Evolutionary conservation across 2,329 filamentous ascomycete genomes (phyloP).

Genomic region (Ambrosiella beaveri): DNA sequence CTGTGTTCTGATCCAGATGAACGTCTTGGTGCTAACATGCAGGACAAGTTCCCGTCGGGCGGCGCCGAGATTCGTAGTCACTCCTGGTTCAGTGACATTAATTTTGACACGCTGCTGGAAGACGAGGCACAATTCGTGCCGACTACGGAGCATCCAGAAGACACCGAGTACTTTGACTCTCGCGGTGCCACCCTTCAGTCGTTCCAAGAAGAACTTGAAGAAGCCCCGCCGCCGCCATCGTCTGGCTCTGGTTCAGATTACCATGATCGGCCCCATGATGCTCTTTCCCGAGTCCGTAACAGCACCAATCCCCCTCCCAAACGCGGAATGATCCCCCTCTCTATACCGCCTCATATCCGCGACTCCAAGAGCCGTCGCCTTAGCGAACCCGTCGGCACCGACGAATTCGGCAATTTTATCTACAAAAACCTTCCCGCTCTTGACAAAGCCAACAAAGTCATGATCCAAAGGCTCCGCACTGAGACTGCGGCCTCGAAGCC

Average conservation of each 20-base stretch:
- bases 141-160: constrained; percentile 79
- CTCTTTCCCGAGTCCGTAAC: constrained; percentile 72
- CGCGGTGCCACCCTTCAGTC: constrained; percentile 81
- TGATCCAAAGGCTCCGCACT: constrained; percentile 86
- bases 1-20: constrained; percentile 70
- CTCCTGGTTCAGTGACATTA: constrained; percentile 71
- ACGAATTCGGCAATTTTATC: constrained; percentile 91
- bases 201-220: constrained; percentile 88
- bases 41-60: constrained; percentile 66
- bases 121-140: constrained; percentile 94
- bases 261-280: constrained; percentile 80
- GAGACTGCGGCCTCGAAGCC: constrained; percentile 62
- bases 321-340: constrained; percentile 80
- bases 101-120: constrained; percentile 82
- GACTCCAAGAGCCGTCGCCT: constrained; percentile 75
- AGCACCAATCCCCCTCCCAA: constrained; percentile 43
- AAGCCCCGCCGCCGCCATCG: constrained; percentile 53
- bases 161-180: constrained; percentile 94
- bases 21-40: constrained; percentile 68
- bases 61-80: constrained; percentile 84
- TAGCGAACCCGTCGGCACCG: constrained; percentile 72
- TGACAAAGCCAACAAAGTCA: constrained; percentile 96
- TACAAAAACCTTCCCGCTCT: constrained; percentile 96
- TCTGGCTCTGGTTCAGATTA: constrained; percentile 54
- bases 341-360: constrained; percentile 90